Conservation (phyloP, 1,284 basidiomycete genomes). For the Porodaedalea pini region DNA sequence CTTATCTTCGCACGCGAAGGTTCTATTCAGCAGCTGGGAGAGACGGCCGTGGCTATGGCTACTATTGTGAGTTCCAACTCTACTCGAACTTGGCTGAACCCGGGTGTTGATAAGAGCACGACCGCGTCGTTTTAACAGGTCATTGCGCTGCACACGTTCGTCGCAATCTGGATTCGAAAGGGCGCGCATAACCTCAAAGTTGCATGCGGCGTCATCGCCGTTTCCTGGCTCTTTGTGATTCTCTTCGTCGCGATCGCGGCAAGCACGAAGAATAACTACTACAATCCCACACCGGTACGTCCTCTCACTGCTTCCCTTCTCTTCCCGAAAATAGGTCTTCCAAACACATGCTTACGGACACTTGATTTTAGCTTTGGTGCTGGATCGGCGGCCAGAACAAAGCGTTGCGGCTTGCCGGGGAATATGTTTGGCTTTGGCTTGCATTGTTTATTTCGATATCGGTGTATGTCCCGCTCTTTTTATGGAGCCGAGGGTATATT, state of each 20-base stretch:
- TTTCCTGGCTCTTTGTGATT: constrained; percentile 35
- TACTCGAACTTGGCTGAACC: not conserved
- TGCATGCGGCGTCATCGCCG: constrained; percentile 29
- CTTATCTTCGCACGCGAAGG: constrained; percentile 15
- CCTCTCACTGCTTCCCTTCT: not conserved
- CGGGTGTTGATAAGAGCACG: not conserved
- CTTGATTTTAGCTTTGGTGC: constrained; percentile 37
- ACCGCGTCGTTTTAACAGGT: constrained; percentile 23
- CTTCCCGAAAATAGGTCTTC: not conserved
- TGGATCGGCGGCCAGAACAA: constrained; percentile 38
- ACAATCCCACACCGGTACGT: constrained; percentile 38
- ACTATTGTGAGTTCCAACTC: constrained; percentile 32
- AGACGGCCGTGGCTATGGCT: constrained; percentile 38
- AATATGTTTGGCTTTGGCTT: constrained; percentile 46
- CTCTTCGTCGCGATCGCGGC: constrained; percentile 35
- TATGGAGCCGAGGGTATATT: constrained; percentile 39
- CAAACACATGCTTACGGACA: not conserved
- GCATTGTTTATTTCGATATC: constrained; percentile 34
- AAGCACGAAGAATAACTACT: constrained; percentile 28
- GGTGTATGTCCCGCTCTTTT: constrained; percentile 37
- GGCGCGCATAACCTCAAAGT: constrained; percentile 25
- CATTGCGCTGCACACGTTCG: constrained; percentile 37
- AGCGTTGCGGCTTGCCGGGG: constrained; percentile 34
- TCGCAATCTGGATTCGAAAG: constrained; percentile 35
- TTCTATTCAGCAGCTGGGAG: constrained; percentile 37